These are phyloP conservation scores for Talaromyces sp. DNA, from an alignment of 2,329 filamentous ascomycete species.

Conservation along the genomic window DNA sequence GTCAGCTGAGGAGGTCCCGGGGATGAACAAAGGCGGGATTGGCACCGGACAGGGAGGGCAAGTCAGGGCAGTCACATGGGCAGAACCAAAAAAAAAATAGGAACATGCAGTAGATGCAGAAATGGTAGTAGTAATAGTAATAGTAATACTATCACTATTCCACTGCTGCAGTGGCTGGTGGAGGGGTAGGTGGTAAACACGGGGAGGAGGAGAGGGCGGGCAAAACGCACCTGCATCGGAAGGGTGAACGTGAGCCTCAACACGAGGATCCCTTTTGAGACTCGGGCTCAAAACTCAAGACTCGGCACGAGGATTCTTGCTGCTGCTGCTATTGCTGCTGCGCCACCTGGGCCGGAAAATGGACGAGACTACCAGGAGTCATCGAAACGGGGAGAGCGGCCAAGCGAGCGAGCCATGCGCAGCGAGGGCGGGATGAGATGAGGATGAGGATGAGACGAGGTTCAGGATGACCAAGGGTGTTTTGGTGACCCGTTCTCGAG, in stretches of 20 bases:
- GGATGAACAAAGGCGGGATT: background rate
- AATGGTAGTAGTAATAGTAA: background rate
- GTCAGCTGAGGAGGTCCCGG: slow-evolving; percentile 9
- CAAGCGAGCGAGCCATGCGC: slow-evolving; percentile 13
- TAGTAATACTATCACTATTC: background rate
- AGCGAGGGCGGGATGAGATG: background rate
- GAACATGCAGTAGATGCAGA: background rate
- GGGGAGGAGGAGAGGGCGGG: background rate
- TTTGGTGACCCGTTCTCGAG: background rate
- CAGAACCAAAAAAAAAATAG: background rate
- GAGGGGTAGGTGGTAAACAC: background rate
- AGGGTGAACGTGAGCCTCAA: slow-evolving; percentile 17
- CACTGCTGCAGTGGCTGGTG: background rate
- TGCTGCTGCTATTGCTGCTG: slow-evolving; percentile 22
- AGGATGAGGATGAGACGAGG: background rate
- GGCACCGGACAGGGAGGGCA: background rate
- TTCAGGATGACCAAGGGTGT: background rate
- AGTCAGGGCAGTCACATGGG: background rate
- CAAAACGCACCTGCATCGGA: slow-evolving; percentile 36
- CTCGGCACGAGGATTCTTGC: slow-evolving; percentile 17
- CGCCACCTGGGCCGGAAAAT: slow-evolving; percentile 31
- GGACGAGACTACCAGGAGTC: slow-evolving; percentile 28
- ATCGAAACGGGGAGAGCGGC: slow-evolving; percentile 35
- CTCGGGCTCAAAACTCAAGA: slow-evolving; percentile 12
- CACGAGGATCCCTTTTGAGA: background rate